Evolutionary conservation across 75 land plant species (phyloP).

Genomic region (Cupressus sempervirens): DNA sequence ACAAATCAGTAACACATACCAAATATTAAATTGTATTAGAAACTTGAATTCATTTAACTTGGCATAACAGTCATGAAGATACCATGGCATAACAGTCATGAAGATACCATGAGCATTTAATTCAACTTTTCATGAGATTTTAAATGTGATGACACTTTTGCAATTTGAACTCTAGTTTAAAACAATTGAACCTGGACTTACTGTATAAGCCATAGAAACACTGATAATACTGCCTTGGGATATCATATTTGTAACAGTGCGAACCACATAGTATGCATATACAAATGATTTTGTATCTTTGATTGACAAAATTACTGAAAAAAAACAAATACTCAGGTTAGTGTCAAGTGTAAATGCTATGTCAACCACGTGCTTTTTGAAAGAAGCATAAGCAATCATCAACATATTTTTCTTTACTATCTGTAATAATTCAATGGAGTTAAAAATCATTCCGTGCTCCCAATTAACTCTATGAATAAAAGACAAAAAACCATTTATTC

Average conservation of each 20-base stretch:
- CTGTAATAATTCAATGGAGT: neutral
- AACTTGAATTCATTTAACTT: neutral
- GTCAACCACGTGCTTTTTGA: neutral
- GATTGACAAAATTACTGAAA: conserved; percentile 56
- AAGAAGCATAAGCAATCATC: neutral
- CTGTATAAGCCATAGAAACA: conserved; percentile 70
- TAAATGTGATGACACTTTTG: neutral
- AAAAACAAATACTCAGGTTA: neutral
- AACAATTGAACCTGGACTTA: conserved; percentile 16
- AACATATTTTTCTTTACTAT: neutral
- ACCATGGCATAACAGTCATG: neutral
- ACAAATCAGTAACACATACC: no score
- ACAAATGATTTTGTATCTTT: conserved; percentile 36
- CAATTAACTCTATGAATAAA: neutral
- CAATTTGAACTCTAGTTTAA: neutral
- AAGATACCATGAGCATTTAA: neutral
- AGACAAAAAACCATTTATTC: neutral
- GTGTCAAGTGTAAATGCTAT: neutral
- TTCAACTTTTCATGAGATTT: neutral
- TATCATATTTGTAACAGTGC: conserved; percentile 48
- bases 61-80: neutral
- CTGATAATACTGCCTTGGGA: conserved; percentile 72
- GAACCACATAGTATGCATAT: conserved; percentile 57
- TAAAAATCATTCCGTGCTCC: neutral
- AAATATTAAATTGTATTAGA: no score